Conservation (phyloP, 169 alveolate species). For the Plasmodium fragile region DNA sequence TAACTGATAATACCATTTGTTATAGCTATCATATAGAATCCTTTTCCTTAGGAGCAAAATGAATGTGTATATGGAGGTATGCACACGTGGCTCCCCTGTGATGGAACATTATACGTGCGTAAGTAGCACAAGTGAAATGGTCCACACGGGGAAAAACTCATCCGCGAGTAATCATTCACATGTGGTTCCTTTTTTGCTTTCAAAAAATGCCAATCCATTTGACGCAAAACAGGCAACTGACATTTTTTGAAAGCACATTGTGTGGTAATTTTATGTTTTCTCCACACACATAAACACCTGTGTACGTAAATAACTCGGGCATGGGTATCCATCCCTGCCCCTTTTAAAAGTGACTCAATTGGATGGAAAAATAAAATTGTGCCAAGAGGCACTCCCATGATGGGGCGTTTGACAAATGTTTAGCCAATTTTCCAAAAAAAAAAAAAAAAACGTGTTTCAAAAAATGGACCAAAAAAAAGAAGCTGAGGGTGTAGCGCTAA, state of each 20-base stretch:
- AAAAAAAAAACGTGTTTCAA: neutral
- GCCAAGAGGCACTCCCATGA: neutral
- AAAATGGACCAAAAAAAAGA: conserved; percentile 16
- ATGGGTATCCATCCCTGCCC: neutral
- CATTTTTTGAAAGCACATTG: neutral
- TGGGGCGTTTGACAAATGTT: conserved; percentile 1
- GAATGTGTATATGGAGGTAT: neutral
- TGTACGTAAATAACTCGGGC: neutral
- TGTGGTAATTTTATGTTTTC: neutral
- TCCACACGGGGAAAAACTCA: neutral
- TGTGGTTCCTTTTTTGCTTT: neutral
- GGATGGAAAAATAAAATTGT: neutral
- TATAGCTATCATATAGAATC: neutral
- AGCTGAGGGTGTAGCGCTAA: neutral
- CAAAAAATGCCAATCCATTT: neutral
- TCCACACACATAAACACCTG: neutral
- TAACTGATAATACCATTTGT: neutral
- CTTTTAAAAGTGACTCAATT: neutral
- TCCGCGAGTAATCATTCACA: neutral
- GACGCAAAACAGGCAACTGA: neutral
- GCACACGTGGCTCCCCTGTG: neutral
- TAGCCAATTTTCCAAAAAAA: conserved; percentile 2
- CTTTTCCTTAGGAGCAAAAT: neutral
- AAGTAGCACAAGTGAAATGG: neutral
- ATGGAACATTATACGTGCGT: neutral